Evolutionary conservation across 2,329 filamentous ascomycete genomes (phyloP).

Genomic region (Daldinia sp.): DNA sequence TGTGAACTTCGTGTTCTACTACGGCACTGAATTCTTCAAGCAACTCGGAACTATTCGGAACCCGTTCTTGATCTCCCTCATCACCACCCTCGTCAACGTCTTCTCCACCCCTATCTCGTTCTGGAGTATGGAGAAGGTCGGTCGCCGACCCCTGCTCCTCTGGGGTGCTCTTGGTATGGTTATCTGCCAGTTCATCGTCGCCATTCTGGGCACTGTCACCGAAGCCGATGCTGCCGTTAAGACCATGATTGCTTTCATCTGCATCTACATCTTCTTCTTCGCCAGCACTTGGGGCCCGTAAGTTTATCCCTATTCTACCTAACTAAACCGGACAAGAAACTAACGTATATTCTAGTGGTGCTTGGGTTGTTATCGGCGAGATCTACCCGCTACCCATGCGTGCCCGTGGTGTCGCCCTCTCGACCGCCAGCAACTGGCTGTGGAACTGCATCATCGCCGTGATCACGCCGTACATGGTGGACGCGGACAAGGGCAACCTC

Average conservation of each 20-base stretch:
- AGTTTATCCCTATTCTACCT: constrained; percentile 20
- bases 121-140: constrained; percentile 84
- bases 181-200: constrained; percentile 87
- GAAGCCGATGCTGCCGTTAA: constrained; percentile 64
- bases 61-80: constrained; percentile 84
- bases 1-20: constrained; percentile 92
- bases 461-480: constrained; percentile 80
- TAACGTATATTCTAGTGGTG: constrained; percentile 56
- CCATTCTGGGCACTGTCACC: constrained; percentile 73
- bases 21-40: constrained; percentile 86
- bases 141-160: constrained; percentile 84
- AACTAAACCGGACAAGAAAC: neutral
- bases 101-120: constrained; percentile 88
- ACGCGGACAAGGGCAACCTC: constrained; percentile 71
- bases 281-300: constrained; percentile 83
- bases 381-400: constrained; percentile 91
- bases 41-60: constrained; percentile 80
- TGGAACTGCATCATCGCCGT: constrained; percentile 81
- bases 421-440: constrained; percentile 91
- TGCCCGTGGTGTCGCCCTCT: constrained; percentile 86
- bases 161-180: constrained; percentile 85
- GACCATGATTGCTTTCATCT: constrained; percentile 87
- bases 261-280: constrained; percentile 94
- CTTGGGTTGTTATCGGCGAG: constrained; percentile 88
- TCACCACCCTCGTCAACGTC: constrained; percentile 91